Base-by-base conservation (phyloP, 2,329 filamentous ascomycete species). In the Botrytis porri region DNA sequence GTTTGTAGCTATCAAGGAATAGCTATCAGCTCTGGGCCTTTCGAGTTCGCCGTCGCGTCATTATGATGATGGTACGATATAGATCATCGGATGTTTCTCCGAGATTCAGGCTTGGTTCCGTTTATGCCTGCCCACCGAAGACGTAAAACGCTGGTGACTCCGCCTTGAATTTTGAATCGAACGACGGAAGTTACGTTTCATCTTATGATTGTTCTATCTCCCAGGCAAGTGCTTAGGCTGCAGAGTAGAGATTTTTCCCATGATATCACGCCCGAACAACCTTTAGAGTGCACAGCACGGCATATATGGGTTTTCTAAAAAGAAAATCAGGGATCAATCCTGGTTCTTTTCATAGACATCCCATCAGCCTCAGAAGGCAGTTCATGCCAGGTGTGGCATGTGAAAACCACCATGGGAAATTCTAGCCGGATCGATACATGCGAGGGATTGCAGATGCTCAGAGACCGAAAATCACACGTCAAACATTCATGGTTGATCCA, bases 311-410 rank as follows among this genome's bases (percentile, higher is more conserved):
- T 78, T 84, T 70, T 75, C 84, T 4, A 74, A 78, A 9, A 75
- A 75, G 14, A 48, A 48, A 25, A 3, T 22, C 81, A 82, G 12
- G 82, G 83, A 0, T 81, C 82, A 74, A 80, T 85, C 0, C 76
- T 87, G 6, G 90, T 0, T 88, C 89, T 10, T 82, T 92, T 12
- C 89, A 92, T 80, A 90, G 89, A 2, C 81, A 89, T 0, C 88
- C 87, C 0, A 83, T 89, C 39, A 43, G 85, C 0, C 82, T 90
- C 64, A 89, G 91, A 79, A 88, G 90, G 67, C 87, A 88, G 20
- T 91, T 90, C 85, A 90, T 41, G 82, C 91, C 57, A 85, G 85
- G 72, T 84, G 84, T 3, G 81, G 82, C 0, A 48, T 48, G 45
- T 48, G 25, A 54, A 25, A n/a, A 54, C 25, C 48, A 80, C 81